These are phyloP conservation scores for Tolypocladium album DNA, from an alignment of 2,329 filamentous ascomycete genomes.

Conservation along the genomic window DNA sequence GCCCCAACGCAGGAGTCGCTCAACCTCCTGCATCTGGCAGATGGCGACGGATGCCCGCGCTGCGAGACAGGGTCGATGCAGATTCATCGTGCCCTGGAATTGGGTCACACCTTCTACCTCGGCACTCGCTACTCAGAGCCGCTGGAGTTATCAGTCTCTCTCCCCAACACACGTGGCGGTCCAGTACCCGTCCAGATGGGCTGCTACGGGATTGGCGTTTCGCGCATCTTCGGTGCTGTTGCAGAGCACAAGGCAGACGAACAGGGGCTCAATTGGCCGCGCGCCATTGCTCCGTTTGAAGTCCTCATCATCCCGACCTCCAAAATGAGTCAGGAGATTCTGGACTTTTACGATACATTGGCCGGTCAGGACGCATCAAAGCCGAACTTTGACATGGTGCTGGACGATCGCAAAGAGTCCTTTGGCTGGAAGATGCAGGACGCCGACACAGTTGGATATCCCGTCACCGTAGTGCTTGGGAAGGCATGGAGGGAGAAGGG, in stretches of 20 bases:
- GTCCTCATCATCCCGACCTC: slow-evolving; percentile 52
- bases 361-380: slow-evolving; percentile 5
- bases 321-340: slow-evolving; percentile 34
- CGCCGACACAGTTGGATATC: slow-evolving; percentile 83
- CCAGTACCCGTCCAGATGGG: slow-evolving; percentile 73
- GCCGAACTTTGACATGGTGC: slow-evolving; percentile 46
- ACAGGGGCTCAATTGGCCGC: slow-evolving; percentile 78
- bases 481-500: slow-evolving; percentile 50
- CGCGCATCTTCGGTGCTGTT: slow-evolving; percentile 77
- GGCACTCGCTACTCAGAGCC: slow-evolving; percentile 79
- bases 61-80: slow-evolving; percentile 55
- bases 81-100: slow-evolving; percentile 67
- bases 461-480: slow-evolving; percentile 70
- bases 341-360: slow-evolving; percentile 54
- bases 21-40: slow-evolving; percentile 53
- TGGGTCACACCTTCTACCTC: slow-evolving; percentile 92
- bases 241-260: slow-evolving; percentile 64
- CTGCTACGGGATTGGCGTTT: slow-evolving; percentile 91
- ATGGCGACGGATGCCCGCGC: slow-evolving; percentile 62
- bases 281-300: slow-evolving; percentile 76
- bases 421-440: slow-evolving; percentile 84
- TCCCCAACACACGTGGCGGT: slow-evolving; percentile 15
- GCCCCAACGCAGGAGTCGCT: slow-evolving; percentile 28
- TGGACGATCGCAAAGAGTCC: slow-evolving; percentile 61
- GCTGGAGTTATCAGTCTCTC: slow-evolving; percentile 51